Percentiles rank a stretch among this genome's conserved stretches.
Conservation (phyloP, 345 rosid species). For the Punica granatum region DNA sequence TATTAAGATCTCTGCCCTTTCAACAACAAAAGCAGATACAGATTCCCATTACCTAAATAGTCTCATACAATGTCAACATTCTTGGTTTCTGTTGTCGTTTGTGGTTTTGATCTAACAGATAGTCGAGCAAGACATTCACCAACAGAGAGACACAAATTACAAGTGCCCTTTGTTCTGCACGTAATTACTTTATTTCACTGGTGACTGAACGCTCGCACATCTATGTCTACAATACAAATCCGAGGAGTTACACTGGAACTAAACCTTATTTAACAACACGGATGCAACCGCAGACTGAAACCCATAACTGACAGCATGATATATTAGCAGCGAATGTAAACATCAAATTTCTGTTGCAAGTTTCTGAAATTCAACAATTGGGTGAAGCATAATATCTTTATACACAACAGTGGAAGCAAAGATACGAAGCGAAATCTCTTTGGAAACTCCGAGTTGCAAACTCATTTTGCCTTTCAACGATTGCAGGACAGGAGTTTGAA, state of each 20-base stretch:
- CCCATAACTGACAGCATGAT: no score
- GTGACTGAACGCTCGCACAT: no score
- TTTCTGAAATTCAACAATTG: neutral
- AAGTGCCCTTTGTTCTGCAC: neutral
- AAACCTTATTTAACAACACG: no score
- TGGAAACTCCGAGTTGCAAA: neutral
- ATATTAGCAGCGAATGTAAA: no score
- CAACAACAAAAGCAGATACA: neutral
- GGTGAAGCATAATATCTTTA: neutral
- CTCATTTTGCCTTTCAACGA: neutral
- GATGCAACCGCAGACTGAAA: no score
- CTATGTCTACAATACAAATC: no score
- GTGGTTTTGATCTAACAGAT: neutral
- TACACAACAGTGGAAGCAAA: neutral
- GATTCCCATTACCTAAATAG: neutral
- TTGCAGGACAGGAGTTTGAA: neutral
- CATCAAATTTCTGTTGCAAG: neutral
- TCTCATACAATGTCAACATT: neutral
- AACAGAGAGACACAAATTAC: neutral
- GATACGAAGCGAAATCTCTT: neutral
- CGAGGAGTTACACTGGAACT: no score
- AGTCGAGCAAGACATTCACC: neutral
- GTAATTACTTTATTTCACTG: neutral
- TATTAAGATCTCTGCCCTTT: neutral
- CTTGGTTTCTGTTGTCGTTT: neutral